Evolutionary conservation across 2,329 filamentous ascomycete genomes (phyloP), one percentile per base, ranked within the genome.

Genomic region (Phoma sp.): DNA sequence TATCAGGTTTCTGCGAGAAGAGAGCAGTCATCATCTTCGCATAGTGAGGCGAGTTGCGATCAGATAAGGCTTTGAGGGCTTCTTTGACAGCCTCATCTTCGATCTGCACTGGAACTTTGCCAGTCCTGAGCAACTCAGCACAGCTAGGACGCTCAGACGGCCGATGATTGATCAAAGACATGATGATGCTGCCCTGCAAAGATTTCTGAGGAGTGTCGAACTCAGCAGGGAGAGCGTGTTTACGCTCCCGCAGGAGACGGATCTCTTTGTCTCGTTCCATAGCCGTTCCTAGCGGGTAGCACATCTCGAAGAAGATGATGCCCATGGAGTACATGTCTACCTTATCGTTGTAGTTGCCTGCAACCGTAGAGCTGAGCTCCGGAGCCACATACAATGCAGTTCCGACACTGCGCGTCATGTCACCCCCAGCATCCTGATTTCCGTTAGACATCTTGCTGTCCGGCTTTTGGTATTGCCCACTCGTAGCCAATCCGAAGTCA

Each of bases 241-340:
- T 80, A 35, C 85, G 84, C 61, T 86, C 82, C 40, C 91, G 84
- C 37, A 97, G 81, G 49, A 83, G 79, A 47, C 88, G 83, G 25
- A 97, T 80, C 4, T 93, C 81, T 36, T 82, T 77, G 57, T 84
- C 82, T 36, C 86, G 79, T 67, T 89, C 86, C 83, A 87, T 88
- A 2, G 78, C 80, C 0, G 86, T 88, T 14, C 78, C 78, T 39
- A 88, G 75, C 3, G 82, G 77, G 61, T 85, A 80, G 68, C 90
- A 96, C 95, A 99, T 99, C 75, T 99, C 95, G 64, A 97, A 98
- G 77, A 99, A 96, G 52, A 99, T 98, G 59, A 99, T 90, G 0
- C 95, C 95, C 37, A 99, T 81, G 0, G 93, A 97, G 71, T 95
- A 99, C 93, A 99, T 98, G 83, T 99, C 95, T 1, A 98, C 93